Evolutionary conservation across 1,284 basidiomycete species (phyloP).

Genomic region (Cryptococcus amylolentus): DNA sequence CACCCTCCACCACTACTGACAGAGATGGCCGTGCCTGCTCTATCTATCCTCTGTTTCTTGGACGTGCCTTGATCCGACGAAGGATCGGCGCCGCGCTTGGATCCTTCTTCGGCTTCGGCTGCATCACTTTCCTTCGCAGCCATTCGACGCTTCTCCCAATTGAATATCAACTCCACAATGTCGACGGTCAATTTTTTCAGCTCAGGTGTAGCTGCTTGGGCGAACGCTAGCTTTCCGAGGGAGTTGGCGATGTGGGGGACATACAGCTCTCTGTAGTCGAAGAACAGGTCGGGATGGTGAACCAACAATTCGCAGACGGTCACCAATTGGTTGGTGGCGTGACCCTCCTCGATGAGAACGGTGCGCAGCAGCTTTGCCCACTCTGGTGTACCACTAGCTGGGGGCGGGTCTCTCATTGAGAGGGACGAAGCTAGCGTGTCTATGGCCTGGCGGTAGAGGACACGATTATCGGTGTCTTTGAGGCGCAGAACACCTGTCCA

Average conservation of each 20-base stretch:
- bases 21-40: slow-evolving; percentile 51
- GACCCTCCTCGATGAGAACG: slow-evolving; percentile 85
- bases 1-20: slow-evolving; percentile 53
- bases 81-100: slow-evolving; percentile 25
- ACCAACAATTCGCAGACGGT: slow-evolving; percentile 90
- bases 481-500: slow-evolving; percentile 87
- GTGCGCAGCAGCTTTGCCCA: slow-evolving; percentile 91
- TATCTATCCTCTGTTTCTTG: slow-evolving; percentile 52
- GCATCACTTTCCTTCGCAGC: slow-evolving; percentile 51
- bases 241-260: slow-evolving; percentile 94
- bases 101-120: slow-evolving; percentile 47
- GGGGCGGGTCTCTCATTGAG: slow-evolving; percentile 58
- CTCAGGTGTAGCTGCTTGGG: slow-evolving; percentile 70
- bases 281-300: slow-evolving; percentile 89
- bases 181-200: slow-evolving; percentile 78
- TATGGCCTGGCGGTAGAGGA: slow-evolving; percentile 79
- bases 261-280: slow-evolving; percentile 87
- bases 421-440: slow-evolving; percentile 89
- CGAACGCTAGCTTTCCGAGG: slow-evolving; percentile 80
- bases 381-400: slow-evolving; percentile 58
- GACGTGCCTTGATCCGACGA: slow-evolving; percentile 34
- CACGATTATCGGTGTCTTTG: slow-evolving; percentile 71
- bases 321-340: slow-evolving; percentile 73
- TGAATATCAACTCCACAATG: slow-evolving; percentile 77
- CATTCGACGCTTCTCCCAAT: slow-evolving; percentile 68